phyloP scores from a whole-genome alignment of 1,139 yeast genomes.

The Groenewaldozyma sp. region DNA sequence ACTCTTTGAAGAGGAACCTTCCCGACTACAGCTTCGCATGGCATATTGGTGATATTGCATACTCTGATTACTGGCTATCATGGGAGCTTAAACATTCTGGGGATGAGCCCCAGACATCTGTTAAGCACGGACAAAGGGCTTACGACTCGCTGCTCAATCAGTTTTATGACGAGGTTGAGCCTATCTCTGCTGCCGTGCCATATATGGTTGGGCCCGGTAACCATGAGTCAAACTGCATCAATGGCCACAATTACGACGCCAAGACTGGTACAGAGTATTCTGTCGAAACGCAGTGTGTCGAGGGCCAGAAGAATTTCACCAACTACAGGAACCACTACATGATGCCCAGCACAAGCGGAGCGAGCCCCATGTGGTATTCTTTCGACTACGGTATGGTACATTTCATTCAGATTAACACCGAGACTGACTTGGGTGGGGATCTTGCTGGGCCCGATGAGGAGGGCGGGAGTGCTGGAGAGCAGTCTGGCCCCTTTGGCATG shows the following conservation, averaged over 20 bases:
- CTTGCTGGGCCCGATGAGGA: conserved; percentile 18
- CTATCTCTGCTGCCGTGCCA: conserved; percentile 17
- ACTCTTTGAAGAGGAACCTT: conserved; percentile 13
- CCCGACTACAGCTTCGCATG: conserved; percentile 19
- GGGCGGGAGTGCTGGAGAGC: conserved; percentile 15
- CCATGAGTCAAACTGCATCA: conserved; percentile 24
- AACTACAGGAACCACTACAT: conserved; percentile 19
- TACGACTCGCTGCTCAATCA: conserved; percentile 16
- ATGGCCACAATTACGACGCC: conserved; percentile 8
- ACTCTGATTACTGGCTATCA: conserved; percentile 24
- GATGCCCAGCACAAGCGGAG: conserved; percentile 20
- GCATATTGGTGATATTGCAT: conserved; percentile 24
- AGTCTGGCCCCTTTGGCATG: conserved; percentile 26
- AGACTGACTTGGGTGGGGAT: conserved; percentile 23
- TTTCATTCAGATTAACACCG: conserved; percentile 25
- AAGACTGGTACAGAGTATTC: conserved; percentile 10
- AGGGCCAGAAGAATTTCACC: conserved; percentile 23
- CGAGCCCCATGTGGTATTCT: conserved; percentile 24
- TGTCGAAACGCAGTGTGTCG: conserved; percentile 17
- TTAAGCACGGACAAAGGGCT: conserved; percentile 8
- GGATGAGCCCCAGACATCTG: neutral
- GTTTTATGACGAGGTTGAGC: conserved; percentile 21
- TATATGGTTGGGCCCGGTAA: conserved; percentile 26
- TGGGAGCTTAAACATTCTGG: conserved; percentile 14
- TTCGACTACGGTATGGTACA: conserved; percentile 27